Conservation (phyloP, 1,284 basidiomycete species). For the Papiliotrema fonsecae region DNA sequence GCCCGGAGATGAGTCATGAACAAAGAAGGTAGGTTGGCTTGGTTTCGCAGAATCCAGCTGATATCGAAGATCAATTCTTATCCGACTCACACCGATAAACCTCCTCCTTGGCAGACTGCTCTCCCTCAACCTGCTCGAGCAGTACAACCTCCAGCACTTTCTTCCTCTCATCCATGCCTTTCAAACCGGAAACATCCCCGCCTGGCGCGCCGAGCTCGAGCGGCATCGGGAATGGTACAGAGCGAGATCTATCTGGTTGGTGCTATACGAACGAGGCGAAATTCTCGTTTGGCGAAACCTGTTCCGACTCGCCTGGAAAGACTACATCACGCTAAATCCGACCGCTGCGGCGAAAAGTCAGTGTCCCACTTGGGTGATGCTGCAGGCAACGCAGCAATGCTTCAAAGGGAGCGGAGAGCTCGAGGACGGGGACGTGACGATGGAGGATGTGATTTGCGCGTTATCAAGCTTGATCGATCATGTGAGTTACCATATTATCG, state of each 20-base stretch:
- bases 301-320: slow-evolving; percentile 41
- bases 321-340: slow-evolving; percentile 25
- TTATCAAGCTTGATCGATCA: slow-evolving; percentile 46
- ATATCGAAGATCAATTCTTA: slow-evolving; percentile 44
- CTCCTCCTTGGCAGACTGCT: slow-evolving; percentile 46
- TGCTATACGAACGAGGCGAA: slow-evolving; percentile 48
- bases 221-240: slow-evolving; percentile 44
- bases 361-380: slow-evolving; percentile 41
- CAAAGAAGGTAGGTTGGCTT: slow-evolving; percentile 27
- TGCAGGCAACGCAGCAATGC: slow-evolving; percentile 19
- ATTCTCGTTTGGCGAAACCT: slow-evolving; percentile 49
- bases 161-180: slow-evolving; percentile 42
- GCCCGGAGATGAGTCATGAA: slow-evolving; percentile 26
- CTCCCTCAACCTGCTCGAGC: slow-evolving; percentile 19
- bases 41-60: not conserved
- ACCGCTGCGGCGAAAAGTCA: slow-evolving; percentile 17
- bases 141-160: slow-evolving; percentile 42
- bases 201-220: slow-evolving; percentile 39
- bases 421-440: slow-evolving; percentile 31
- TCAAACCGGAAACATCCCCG: slow-evolving; percentile 32
- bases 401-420: slow-evolving; percentile 38
- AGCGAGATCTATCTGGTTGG: slow-evolving; percentile 42
- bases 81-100: slow-evolving; percentile 46
- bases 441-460: slow-evolving; percentile 44
- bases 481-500: slow-evolving; percentile 20